These are phyloP conservation scores for Ceriops tagal DNA, from an alignment of 345 rosid genomes.

Conservation along the genomic window DNA sequence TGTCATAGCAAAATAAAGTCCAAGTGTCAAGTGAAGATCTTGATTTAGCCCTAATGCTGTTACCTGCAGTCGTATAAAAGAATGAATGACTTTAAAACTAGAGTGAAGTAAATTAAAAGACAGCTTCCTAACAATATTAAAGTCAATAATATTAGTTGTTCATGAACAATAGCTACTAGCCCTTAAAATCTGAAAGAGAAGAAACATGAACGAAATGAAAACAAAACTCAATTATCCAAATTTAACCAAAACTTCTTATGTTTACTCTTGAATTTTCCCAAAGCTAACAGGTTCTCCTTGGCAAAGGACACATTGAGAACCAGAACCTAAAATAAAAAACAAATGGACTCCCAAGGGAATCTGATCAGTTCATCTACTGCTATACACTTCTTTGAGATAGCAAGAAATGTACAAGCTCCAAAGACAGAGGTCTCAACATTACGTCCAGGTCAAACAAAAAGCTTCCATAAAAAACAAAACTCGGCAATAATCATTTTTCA, in stretches of 20 bases:
- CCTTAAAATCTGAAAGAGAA: conserved; percentile 3
- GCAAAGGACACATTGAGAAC: not conserved
- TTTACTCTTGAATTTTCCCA: not conserved
- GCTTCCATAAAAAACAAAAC: not conserved
- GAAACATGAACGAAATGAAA: not conserved
- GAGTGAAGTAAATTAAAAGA: too few species aligned
- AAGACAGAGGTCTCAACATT: not conserved
- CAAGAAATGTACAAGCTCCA: not conserved
- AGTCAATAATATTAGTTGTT: too few species aligned
- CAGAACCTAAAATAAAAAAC: not conserved
- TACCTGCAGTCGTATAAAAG: too few species aligned
- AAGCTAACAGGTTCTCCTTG: not conserved
- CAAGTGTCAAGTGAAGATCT: not conserved
- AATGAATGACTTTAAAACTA: too few species aligned
- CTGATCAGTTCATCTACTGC: conserved; percentile 4
- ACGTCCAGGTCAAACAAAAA: conserved; percentile 11
- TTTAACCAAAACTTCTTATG: not conserved
- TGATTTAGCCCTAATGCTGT: too few species aligned
- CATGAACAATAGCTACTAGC: too few species aligned
- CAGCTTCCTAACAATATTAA: too few species aligned
- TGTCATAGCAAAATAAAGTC: conserved; percentile 10
- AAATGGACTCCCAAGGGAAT: not conserved
- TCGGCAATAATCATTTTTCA: not conserved
- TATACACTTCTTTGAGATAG: not conserved
- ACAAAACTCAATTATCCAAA: not conserved